Base-by-base conservation (phyloP, 1,284 basidiomycete species). In the Cryptococcus neoformans region DNA sequence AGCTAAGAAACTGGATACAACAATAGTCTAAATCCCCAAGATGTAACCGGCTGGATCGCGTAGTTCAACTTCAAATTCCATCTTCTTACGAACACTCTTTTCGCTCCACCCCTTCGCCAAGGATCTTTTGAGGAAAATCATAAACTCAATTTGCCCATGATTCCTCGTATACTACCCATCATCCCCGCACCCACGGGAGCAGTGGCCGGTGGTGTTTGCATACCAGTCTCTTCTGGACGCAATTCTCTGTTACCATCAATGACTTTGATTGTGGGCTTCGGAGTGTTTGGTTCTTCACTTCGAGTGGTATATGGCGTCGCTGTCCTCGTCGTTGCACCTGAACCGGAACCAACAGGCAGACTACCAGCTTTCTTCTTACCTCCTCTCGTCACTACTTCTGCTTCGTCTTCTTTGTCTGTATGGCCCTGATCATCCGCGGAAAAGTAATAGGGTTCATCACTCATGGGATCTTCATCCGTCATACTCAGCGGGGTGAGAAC, bases 401-500 rank as follows among this genome's bases (percentile, higher is more conserved):
- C 0, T 41, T 36, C 11, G 6, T 21, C 36, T 28, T 14, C 49
- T 16, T 17, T 11, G 14, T 5, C 11, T 39, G n/a, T 36, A 41
- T 16, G 14, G 16, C n/a, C 6, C 34, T 39, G 7, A n/a, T 51
- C 49, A 8, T 51, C 49, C 10, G 49, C 49, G 3, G 38, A 40
- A 34, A 51, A 21, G 17, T 51, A 51, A 28, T 28, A 28, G 28
- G 3, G 28, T 28, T 28, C 28, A 21, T 51, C 49, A 17, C 38
- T 51, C 49, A 51, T 51, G 6, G 54, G 51, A 45, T 64, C 60
- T 11, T 66, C 64, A 36, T 62, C 60, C 11, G 60, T 58, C 55
- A 60, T 58, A 39, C 58, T 60, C 47, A 66, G 42, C 14, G 64
- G 64, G 7, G 64, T 66, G 37, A 66, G 37, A 5, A 56, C 53